Percentiles rank a stretch among this genome's conserved stretches.
phyloP scores from a whole-genome alignment of 2,329 filamentous ascomycete species.

The Thielaviopsis euricoi region DNA sequence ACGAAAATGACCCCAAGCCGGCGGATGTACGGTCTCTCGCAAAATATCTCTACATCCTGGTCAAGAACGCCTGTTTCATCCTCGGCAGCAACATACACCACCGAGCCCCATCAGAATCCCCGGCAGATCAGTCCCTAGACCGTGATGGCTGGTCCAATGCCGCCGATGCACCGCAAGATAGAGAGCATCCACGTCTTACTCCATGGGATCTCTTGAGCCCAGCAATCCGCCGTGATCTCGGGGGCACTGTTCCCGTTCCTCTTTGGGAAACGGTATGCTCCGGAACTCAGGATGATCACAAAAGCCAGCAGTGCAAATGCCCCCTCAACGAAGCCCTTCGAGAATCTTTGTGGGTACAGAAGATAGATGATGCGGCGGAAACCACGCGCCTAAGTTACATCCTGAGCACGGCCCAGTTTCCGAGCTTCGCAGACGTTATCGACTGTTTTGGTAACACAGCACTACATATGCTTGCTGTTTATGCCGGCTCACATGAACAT shows the following conservation, averaged over 20 bases:
- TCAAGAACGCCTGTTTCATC: background rate
- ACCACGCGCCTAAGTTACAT: background rate
- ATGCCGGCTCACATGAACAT: constrained; percentile 15
- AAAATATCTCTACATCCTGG: constrained; percentile 10
- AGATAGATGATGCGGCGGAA: background rate
- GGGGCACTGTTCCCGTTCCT: no score
- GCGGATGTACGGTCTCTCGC: background rate
- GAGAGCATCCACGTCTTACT: constrained; percentile 17
- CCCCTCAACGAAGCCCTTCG: background rate
- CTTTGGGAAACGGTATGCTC: no score
- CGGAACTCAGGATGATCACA: background rate
- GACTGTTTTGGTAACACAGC: constrained; percentile 33
- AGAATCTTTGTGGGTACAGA: background rate
- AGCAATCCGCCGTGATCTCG: no score
- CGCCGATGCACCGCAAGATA: constrained; percentile 15
- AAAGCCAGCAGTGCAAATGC: background rate
- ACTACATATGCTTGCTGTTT: constrained; percentile 29
- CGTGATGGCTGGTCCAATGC: constrained; percentile 14
- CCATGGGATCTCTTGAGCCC: constrained; percentile 34
- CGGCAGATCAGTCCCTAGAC: background rate
- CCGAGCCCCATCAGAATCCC: constrained; percentile 3
- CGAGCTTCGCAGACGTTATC: constrained; percentile 1
- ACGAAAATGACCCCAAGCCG: background rate
- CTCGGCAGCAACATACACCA: constrained; percentile 6
- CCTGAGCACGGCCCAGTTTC: background rate